These are phyloP conservation scores for Aspergillus sp. DNA, from an alignment of 2,329 filamentous ascomycete genomes.

Conservation along the genomic window DNA sequence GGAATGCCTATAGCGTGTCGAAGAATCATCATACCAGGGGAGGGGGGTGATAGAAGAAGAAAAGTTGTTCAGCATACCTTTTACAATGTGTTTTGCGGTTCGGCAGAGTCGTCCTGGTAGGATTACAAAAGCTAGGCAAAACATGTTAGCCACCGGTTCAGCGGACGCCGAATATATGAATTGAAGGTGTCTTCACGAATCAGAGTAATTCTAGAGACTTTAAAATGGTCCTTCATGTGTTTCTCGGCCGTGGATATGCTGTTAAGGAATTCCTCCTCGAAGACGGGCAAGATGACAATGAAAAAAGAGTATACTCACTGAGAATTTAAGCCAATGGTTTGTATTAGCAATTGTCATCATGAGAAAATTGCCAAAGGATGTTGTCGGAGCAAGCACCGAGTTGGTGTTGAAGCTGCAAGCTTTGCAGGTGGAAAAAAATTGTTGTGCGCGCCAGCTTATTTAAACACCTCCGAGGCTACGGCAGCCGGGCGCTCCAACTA, in stretches of 20 bases:
- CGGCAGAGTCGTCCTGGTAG: neutral
- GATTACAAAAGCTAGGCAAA: neutral
- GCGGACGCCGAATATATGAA: conserved; percentile 5
- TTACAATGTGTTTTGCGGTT: conserved; percentile 22
- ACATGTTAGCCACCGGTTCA: conserved; percentile 10
- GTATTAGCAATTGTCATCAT: conserved; percentile 1
- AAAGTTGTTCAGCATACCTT: conserved; percentile 43
- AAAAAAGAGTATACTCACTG: neutral
- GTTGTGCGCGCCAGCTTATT: conserved; percentile 22
- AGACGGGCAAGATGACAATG: neutral
- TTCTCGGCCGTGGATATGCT: conserved; percentile 61
- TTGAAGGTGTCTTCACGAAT: conserved; percentile 26
- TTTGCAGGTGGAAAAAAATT: conserved; percentile 19
- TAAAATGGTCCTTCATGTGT: conserved; percentile 52
- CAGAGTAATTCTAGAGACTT: conserved; percentile 59
- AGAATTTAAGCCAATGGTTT: neutral
- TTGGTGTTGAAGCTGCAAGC: conserved; percentile 17
- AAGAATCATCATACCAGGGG: conserved; percentile 58
- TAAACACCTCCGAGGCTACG: conserved; percentile 18
- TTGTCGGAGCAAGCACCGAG: neutral
- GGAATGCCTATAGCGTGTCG: conserved; percentile 67
- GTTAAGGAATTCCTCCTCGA: conserved; percentile 44
- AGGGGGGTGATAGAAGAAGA: conserved; percentile 14
- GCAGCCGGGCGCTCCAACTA: conserved; percentile 10
- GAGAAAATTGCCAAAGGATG: neutral